Evolutionary conservation across 2,329 filamentous ascomycete species (phyloP).

Genomic region (Claviceps spartinae): DNA sequence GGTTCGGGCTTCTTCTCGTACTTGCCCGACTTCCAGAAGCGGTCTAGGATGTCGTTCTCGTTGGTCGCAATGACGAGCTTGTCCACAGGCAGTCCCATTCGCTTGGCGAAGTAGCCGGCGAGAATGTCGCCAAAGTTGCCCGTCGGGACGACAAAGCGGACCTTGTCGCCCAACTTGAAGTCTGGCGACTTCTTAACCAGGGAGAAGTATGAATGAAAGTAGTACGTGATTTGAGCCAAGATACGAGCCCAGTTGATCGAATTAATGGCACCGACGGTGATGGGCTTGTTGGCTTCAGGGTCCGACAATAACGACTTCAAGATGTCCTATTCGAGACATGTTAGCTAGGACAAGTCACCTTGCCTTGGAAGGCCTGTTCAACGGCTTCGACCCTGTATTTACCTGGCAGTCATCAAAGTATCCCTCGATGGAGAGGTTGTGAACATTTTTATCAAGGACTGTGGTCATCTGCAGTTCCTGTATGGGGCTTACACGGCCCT

Average conservation of each 20-base stretch:
- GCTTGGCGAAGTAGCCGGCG: constrained; percentile 80
- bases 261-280: constrained; percentile 86
- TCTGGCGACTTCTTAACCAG: constrained; percentile 47
- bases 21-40: constrained; percentile 81
- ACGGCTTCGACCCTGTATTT: constrained; percentile 8
- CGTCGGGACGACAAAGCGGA: constrained; percentile 82
- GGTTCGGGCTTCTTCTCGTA: constrained; percentile 71
- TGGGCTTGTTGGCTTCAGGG: constrained; percentile 63
- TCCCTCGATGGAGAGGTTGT: constrained; percentile 79
- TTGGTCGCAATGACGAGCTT: constrained; percentile 91
- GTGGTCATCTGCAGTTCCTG: constrained; percentile 98
- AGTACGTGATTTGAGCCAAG: constrained; percentile 92
- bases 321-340: constrained; percentile 49
- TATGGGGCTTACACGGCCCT: constrained; percentile 79
- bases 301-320: constrained; percentile 90
- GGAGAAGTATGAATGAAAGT: constrained; percentile 87
- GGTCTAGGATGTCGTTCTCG: constrained; percentile 91
- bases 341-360: background rate
- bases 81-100: constrained; percentile 77
- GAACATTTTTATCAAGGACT: constrained; percentile 76
- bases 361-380: no score
- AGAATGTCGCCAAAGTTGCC: constrained; percentile 96
- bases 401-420: constrained; percentile 95
- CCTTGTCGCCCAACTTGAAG: constrained; percentile 51
- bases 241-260: constrained; percentile 95